Percentiles rank a stretch among this genome's conserved stretches.
Conservation (phyloP, 2,329 filamentous ascomycete species). For the Botrytis galanthina region DNA sequence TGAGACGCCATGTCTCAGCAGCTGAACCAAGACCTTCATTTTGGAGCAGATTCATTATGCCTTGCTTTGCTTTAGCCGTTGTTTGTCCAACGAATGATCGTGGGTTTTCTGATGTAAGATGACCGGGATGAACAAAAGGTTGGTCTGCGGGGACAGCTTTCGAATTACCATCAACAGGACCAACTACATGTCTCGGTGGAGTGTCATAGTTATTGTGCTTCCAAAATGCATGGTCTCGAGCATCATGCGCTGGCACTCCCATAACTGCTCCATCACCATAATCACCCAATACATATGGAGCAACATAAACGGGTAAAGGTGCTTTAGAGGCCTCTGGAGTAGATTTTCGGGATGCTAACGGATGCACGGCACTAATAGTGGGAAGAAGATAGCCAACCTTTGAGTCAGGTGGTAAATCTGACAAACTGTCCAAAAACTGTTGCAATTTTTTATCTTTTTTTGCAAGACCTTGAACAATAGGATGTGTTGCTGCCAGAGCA, state of each 20-base stretch:
- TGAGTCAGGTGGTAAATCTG: constrained; percentile 52
- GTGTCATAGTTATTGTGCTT: constrained; percentile 61
- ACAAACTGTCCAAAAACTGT: constrained; percentile 65
- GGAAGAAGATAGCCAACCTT: constrained; percentile 68
- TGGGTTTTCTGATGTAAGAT: constrained; percentile 60
- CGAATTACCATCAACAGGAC: constrained; percentile 45
- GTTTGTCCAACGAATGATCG: constrained; percentile 62
- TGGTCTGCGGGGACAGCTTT: constrained; percentile 46
- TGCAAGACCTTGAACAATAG: constrained; percentile 62
- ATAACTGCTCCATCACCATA: constrained; percentile 88
- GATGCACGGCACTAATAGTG: constrained; percentile 61
- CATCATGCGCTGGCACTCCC: constrained; percentile 86
- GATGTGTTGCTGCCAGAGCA: constrained; percentile 72
- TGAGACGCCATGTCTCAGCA: constrained; percentile 74
- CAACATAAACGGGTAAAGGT: constrained; percentile 72
- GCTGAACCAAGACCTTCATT: constrained; percentile 54
- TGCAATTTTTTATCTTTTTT: constrained; percentile 59
- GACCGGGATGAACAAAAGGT: constrained; percentile 64
- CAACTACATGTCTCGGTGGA: constrained; percentile 62
- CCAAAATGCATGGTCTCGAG: constrained; percentile 78
- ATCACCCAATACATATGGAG: constrained; percentile 80
- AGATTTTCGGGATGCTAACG: constrained; percentile 56
- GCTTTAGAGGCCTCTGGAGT: constrained; percentile 52
- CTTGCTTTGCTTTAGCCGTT: constrained; percentile 60
- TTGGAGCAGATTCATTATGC: constrained; percentile 58